Evolutionary conservation across 2,329 filamentous ascomycete species (phyloP), one percentile per base, ranked within the genome.

Genomic region (Hypoxylon rubiginosum): DNA sequence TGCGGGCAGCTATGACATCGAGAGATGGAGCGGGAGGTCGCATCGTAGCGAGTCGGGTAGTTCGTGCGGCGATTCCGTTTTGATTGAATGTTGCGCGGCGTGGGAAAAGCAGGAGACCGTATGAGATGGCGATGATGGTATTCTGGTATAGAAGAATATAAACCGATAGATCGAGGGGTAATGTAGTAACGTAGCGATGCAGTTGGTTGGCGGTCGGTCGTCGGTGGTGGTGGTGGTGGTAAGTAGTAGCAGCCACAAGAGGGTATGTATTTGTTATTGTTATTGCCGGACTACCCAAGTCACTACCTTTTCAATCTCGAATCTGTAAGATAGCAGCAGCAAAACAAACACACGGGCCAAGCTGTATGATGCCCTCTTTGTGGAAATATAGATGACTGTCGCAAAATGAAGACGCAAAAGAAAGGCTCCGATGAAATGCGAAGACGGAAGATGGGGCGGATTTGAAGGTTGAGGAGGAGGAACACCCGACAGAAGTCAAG

Each of bases 1-100:
- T 67, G 36, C 72, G 73, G 51, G 72, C 67, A 21, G 74, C 74
- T 68, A 75, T 75, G 66, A 76, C 73, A 72, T 76, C 72, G 70
- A 76, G 74, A 56, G 74, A 73, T 41, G 73, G 72, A 56, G 73
- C 74, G 32, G 73, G 70, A 66, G 69, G 70, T 45, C 71, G 72
- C 72, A 72, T 73, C 26, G 64, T 69, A 32, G 41, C 49, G 32
- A 51, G 41, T 59, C 19, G 11, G 8, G 57, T 43, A n/a, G 39
- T 19, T 41, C 13, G 17, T 43, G 17, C 17, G 3, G n/a, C n/a
- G 17, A 43, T 19, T 43, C 39, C 39, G 39, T n/a, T 9, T 43
- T 19, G 39, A 19, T 43, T 43, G 39, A 43, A 43, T 17, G 17
- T 43, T 19, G 6, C 36, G 36, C 32, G 32, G 13, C 36, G 36